Percentiles rank a stretch among this genome's conserved stretches.
Evolutionary conservation across 2,329 filamentous ascomycete genomes (phyloP).

Genomic region (Penicillium occitanis): DNA sequence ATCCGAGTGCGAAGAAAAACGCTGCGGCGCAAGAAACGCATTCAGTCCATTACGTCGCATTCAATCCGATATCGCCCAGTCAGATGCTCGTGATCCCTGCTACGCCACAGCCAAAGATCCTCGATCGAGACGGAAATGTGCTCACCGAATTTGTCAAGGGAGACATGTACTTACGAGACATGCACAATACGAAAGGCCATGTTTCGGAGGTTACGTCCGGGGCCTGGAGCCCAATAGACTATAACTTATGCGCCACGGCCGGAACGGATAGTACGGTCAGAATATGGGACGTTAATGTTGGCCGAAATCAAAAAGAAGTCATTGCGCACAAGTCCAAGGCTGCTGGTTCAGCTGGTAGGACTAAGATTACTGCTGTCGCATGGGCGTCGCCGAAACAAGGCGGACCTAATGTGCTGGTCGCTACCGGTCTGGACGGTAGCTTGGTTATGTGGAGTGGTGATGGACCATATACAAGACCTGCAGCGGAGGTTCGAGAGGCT

Average conservation of each 20-base stretch:
- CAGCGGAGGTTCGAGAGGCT: conserved; percentile 79
- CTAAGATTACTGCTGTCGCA: conserved; percentile 87
- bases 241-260: conserved; percentile 81
- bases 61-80: conserved; percentile 77
- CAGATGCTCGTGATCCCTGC: conserved; percentile 85
- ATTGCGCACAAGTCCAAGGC: conserved; percentile 93
- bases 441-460: conserved; percentile 90
- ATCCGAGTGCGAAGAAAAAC: conserved; percentile 76
- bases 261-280: conserved; percentile 92
- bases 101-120: conserved; percentile 83
- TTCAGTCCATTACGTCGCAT: conserved; percentile 80
- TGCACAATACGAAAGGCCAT: conserved; percentile 97
- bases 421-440: conserved; percentile 83
- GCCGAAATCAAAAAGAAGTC: conserved; percentile 84
- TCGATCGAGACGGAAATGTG: conserved; percentile 84
- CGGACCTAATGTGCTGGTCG: conserved; percentile 74
- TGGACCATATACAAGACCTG: conserved; percentile 78
- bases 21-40: conserved; percentile 76
- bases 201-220: conserved; percentile 87
- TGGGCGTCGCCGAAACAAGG: conserved; percentile 79
- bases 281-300: conserved; percentile 95
- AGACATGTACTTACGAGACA: conserved; percentile 96
- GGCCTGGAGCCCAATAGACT: conserved; percentile 86
- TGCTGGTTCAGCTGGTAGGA: conserved; percentile 83
- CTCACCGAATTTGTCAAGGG: conserved; percentile 91